phyloP scores from a whole-genome alignment of 257 asterid species.

The Nicotiana sylvestris region DNA sequence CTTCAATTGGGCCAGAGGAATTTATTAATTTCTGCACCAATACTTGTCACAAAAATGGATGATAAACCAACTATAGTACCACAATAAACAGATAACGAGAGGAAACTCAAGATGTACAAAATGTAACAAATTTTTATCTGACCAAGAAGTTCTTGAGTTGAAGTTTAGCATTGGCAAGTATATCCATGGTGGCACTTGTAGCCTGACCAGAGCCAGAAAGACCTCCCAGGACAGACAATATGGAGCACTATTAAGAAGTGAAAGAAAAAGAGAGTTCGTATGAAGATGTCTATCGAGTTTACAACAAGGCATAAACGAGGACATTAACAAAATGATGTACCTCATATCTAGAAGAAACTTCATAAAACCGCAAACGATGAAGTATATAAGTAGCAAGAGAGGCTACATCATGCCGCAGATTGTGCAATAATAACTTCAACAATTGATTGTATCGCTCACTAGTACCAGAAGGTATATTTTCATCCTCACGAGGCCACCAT shows the following conservation, averaged over 20 bases:
- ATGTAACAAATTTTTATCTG: conserved; percentile 24
- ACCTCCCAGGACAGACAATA: conserved; percentile 62
- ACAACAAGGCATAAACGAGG: not conserved
- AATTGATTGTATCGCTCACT: conserved; percentile 86
- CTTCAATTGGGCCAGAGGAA: conserved; percentile 66
- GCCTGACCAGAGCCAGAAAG: conserved; percentile 43
- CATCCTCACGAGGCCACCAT: conserved; percentile 88
- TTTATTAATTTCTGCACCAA: conserved; percentile 55
- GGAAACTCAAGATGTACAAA: conserved; percentile 4
- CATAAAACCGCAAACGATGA: conserved; percentile 80
- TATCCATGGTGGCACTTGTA: conserved; percentile 48
- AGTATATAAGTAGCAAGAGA: conserved; percentile 78
- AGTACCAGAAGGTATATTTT: conserved; percentile 57
- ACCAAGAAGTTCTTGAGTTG: conserved; percentile 81
- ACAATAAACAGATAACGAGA: not conserved
- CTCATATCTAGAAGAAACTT: conserved; percentile 93
- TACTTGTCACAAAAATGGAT: conserved; percentile 22
- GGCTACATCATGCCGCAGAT: conserved; percentile 83
- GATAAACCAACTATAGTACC: not conserved
- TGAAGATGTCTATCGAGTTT: not conserved
- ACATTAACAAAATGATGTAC: conserved; percentile 34
- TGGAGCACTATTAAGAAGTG: conserved; percentile 45
- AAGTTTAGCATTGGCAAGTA: conserved; percentile 61
- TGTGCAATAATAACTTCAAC: conserved; percentile 77
- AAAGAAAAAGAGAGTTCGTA: conserved; percentile 6